Base-by-base conservation (phyloP, 1,284 basidiomycete genomes). In the Pseudozyma sp. region DNA sequence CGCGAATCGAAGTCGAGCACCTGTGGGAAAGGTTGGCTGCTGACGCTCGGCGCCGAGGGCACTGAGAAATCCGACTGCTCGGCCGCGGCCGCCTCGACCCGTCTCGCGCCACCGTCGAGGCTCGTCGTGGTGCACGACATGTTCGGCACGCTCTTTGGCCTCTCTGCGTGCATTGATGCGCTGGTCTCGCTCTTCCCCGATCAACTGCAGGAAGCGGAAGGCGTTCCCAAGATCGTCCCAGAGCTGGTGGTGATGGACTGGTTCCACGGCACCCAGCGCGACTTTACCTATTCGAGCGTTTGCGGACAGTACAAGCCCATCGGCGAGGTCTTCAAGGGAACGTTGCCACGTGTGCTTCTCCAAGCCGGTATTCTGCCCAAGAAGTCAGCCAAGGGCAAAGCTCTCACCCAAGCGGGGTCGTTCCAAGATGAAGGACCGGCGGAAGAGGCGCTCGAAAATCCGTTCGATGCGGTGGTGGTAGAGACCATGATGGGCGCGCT, bases 111-210 rank as follows among this genome's bases (percentile, higher is more conserved):
- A 37, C 56, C 63, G 4, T 57, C 49, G 5, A 59, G 68, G 19
- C 52, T 79, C 2, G 69, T 79, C 37, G 59, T 81, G 9, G 79
- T 81, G 1, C 79, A 81, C 59, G 79, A 81, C 58, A 78, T 81
- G 60, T 76, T 81, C 30, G 79, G 79, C 19, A 81, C 79, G 10
- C 72, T 80, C 10, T 81, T 81, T 34, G 49, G 62, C 4, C 68
- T 81, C 24, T 39, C 37, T 10, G 67, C 62, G 1, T 79, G 76
- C 9, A 78, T 73, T 16, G 63, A 66, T 14, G 74, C 64, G 39
- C 68, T 81, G 5, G 37, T 43, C 2, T 61, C 61, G 31, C 62
- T 77, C 4, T 79, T 79, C 45, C 50, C 63, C 3, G 60, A 67
- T 7, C 78, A 79, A 56, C 33, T 79, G 19, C 30, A 59, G 17